Evolutionary conservation across 108 stramenopile genomes (phyloP), one percentile per base, ranked within the genome.

Genomic region (Asterionellopsis glacialis): DNA sequence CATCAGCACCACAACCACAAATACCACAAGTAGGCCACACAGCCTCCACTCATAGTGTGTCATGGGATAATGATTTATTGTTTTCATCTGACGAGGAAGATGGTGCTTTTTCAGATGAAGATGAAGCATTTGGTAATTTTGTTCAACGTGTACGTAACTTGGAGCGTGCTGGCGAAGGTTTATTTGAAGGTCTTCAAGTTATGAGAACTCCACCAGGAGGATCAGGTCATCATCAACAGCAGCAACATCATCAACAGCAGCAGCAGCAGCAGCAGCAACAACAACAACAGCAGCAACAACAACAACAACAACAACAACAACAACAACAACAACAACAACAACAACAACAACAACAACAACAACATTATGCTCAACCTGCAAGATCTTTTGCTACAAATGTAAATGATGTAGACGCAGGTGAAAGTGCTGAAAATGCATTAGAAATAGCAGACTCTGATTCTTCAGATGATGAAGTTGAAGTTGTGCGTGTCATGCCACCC

Each of bases 351-450:
- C 24, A 22, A n/a, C 15, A 25, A 15, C 19, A n/a, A 22, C 5
- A 22, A 5, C 15, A 15, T 60, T n/a, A n/a, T n/a, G n/a, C n/a
- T n/a, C n/a, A n/a, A n/a, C n/a, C n/a, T n/a, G n/a, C 67, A 6
- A 41, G 79, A 14, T 74, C 79, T 9, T 72, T 68, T 57, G 79
- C 79, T 10, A 42, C 52, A 41, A 80, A 80, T 48, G 61, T 44
- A 16, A 57, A 66, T 54, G 79, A 75, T 55, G 24, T 49, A 14
- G 68, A 39, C 21, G 79, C 79, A 13, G 79, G 79, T 41, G 57
- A 55, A 12, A 41, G 61, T 22, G 47, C 62, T 9, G 63, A 73
- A 24, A 80, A 80, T 68, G 73, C 79, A 14, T 61, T 80, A 25
- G 69, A 67, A 53, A 74, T 80, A 23, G 64, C 68, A 40, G 69